Base-by-base conservation (phyloP, 2,329 filamentous ascomycete species). In the Gliomastix tumulicola region DNA sequence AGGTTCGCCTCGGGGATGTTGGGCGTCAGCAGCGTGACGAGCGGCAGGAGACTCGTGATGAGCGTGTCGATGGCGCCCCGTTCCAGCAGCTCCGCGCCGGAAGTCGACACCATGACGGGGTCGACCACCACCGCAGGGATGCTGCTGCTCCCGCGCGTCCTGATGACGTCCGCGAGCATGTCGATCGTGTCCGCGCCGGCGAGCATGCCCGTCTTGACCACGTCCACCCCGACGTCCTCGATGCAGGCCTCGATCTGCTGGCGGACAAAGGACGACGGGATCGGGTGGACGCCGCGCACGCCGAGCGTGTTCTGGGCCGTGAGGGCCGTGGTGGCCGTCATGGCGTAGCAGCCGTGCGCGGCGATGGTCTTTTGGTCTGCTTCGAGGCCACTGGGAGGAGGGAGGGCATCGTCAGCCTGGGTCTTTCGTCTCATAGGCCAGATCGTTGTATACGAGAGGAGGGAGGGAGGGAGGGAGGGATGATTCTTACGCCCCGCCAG, bases 291-390 rank as follows among this genome's bases (percentile, higher is more conserved):
- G 45, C 74, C 87, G 43, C 79, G 70, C 12, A 97, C 88, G 5
- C 88, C 88, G 36, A 76, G 71, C 0, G 92, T 98, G 60, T 97
- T 95, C 55, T 97, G 92, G 13, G 88, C 89, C n/a, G 92, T 98
- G 53, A 98, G 67, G 16, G 90, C 90, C 12, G 90, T 94, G 9
- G 90, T 96, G 17, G 89, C 88, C 35, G 90, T 96, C 80, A 96
- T 94, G 41, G 88, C 88, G 69, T 97, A 97, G 64, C 86, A 92
- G 41, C 84, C 82, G 74, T 97, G 88, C 15, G 86, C 87, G 31
- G 88, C 84, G 42, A 95, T 83, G 42, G 94, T 88, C 58, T 95
- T 94, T 55, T 97, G 89, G 57, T 97, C 90, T 27, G 90, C 92
- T 60, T 98, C 90, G 22, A 98, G 77, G 35, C 90, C 92, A 38